A percentile compares a stretch with the other conserved stretches of the same genome.
Conservation (phyloP, 352 stramenopile species). For the Globisporangium rhizosaccharum region DNA sequence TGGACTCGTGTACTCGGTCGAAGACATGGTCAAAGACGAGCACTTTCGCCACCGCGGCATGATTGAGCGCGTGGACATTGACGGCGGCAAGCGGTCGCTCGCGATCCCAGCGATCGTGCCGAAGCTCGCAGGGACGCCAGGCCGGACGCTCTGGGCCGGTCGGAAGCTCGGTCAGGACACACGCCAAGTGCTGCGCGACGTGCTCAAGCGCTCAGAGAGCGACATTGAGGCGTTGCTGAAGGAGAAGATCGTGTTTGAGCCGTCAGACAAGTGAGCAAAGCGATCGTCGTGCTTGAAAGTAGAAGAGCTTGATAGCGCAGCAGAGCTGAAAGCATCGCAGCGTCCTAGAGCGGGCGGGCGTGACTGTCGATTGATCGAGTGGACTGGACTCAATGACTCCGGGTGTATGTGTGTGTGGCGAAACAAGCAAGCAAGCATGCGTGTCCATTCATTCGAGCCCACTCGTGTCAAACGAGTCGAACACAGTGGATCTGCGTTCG, state of each 20-base stretch:
- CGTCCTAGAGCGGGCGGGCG: no score
- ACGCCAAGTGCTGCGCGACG: slow-evolving; percentile 43
- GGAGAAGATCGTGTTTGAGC: slow-evolving; percentile 69
- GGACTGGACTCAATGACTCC: no score
- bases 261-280: slow-evolving; percentile 6
- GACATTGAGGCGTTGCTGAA: slow-evolving; percentile 51
- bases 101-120: slow-evolving; percentile 75
- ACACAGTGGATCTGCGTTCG: no score
- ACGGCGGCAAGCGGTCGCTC: slow-evolving; percentile 27
- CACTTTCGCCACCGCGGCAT: slow-evolving; percentile 71
- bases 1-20: slow-evolving; percentile 73
- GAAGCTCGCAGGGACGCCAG: slow-evolving; percentile 59
- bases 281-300: no score
- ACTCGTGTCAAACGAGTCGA: no score
- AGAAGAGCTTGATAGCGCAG: no score
- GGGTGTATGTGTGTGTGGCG: no score
- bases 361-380: no score
- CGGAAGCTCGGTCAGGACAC: slow-evolving; percentile 72
- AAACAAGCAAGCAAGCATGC: no score
- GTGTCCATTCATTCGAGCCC: no score
- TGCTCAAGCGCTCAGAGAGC: slow-evolving; percentile 43
- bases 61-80: slow-evolving; percentile 70
- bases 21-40: slow-evolving; percentile 70
- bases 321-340: no score
- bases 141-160: slow-evolving; percentile 55